Base-by-base conservation (phyloP, 2,329 filamentous ascomycete species). In the Cadophora sp. region DNA sequence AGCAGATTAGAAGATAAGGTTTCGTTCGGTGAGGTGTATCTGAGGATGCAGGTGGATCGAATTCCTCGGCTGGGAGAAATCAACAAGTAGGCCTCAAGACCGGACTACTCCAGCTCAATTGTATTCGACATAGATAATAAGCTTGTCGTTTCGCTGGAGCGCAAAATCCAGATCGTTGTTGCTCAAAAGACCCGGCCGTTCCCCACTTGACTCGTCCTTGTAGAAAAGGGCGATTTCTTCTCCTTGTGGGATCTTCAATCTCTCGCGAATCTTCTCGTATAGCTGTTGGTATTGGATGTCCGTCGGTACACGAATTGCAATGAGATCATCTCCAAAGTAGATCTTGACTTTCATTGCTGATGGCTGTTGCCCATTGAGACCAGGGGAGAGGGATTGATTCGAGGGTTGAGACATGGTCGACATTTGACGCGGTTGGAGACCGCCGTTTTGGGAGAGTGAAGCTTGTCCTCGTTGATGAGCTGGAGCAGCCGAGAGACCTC, bases 311-410 rank as follows among this genome's bases (percentile, higher is more conserved):
- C 94, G 90, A 75, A 99, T 94, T 55, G 96, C 92, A 73, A 97
- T 95, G 66, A 97, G 88, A 73, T 97, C 95, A 69, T 94, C 91
- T 72, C 95, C 92, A 82, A 93, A 97, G 82, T 92, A 96, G 64
- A 97, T 91, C 82, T 98, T 98, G 78, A 98, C 92, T 80, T 97
- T 98, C 83, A 97, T 91, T 3, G 88, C 86, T 8, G 85, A 81
- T 56, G 73, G 46, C 63, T 72, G 72, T 60, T 72, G 76, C n/a
- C 74, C 73, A 69, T 80, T 81, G 62, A 84, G 78, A 22, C 81
- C 83, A 0, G 83, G 83, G 11, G 84, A 83, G 68, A 89, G 79
- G 6, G 86, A 91, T 46, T 85, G 86, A 61, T 87, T 84, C 0
- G 85, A 86, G 6, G 84, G 83, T 65, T 86, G 85, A 2, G 84